Percentiles rank a stretch among this genome's conserved stretches.
Evolutionary conservation across 352 stramenopile genomes (phyloP).

Genomic region (Phytophthora pluvialis): DNA sequence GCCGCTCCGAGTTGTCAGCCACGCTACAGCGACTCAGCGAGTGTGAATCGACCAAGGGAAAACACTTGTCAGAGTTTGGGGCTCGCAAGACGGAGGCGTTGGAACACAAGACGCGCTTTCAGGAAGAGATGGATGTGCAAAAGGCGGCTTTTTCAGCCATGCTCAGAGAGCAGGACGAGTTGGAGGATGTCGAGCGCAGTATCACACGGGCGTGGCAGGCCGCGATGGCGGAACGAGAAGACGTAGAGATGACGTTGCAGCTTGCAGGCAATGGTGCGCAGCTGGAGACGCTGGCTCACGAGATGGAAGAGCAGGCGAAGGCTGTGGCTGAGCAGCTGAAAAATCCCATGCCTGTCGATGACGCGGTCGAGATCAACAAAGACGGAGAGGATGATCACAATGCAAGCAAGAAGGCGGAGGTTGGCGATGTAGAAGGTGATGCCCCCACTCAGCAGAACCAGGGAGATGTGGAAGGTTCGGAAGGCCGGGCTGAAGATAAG

Average conservation of each 20-base stretch:
- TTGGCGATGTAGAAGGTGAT: not conserved
- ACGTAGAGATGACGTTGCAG: constrained; percentile 75
- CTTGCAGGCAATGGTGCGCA: constrained; percentile 56
- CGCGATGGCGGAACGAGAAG: constrained; percentile 54
- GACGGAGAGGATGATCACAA: not conserved
- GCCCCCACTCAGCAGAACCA: not conserved
- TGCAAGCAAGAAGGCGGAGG: no score
- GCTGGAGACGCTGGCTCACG: constrained; percentile 36
- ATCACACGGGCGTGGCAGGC: constrained; percentile 47
- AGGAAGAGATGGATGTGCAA: constrained; percentile 66
- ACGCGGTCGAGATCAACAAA: not conserved
- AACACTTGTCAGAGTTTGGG: constrained; percentile 39
- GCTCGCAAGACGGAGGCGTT: constrained; percentile 42
- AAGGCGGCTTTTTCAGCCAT: constrained; percentile 49
- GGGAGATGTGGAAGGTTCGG: not conserved
- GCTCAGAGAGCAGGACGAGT: constrained; percentile 58
- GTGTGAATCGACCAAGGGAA: constrained; percentile 47
- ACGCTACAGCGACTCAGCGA: constrained; percentile 44
- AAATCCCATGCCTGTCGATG: constrained; percentile 12
- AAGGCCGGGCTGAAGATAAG: not conserved
- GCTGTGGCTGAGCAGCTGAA: constrained; percentile 28
- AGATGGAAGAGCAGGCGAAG: constrained; percentile 35
- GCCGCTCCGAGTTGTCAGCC: constrained; percentile 42
- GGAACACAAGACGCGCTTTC: constrained; percentile 44
- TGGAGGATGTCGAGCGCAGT: constrained; percentile 46